Evolutionary conservation across 1,284 basidiomycete species (phyloP), one percentile per base, ranked within the genome.

Genomic region (Apiotrichum laibachii): DNA sequence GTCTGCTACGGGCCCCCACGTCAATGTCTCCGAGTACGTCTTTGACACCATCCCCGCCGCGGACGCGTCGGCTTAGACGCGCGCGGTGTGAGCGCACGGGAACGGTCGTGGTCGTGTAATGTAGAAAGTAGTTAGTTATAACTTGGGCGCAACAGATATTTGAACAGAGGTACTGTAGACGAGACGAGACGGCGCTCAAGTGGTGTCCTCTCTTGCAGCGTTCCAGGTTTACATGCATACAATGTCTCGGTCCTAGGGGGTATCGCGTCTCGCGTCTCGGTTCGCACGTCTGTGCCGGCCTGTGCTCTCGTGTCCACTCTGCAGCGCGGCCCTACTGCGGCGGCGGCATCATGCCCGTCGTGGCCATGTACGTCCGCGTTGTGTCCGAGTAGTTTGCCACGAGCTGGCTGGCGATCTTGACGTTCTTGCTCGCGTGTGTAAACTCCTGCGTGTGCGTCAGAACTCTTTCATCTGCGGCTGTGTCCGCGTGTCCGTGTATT

Each of bases 291-390:
- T 31, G 26, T 7, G 26, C 26, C 26, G 26, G 26, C 26, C 26
- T 31, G 4, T 7, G 26, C 26, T 31, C 26, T 31, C 26, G 3
- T 31, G 4, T 3, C 26, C 26, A 31, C 7, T 31, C 26, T 31
- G 26, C 26, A 7, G 26, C 26, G 3, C 26, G 3, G 26, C 26
- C 4, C 26, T 35, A 52, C 55, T 59, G 45, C 5, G 76, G 74
- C 35, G 74, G 68, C 5, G 72, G 72, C 64, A 77, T 67, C 53
- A 71, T 69, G 39, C 69, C 66, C 48, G 76, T 69, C 9, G 87
- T 87, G 66, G 87, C 86, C 61, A 92, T 73, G 72, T 92, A 92
- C 71, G 90, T 92, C 72, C 87, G 86, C 46, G 90, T 89, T 75
- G 92, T 92, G 75, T 88, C 86, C 63, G 86, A 82, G 74, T 92